A percentile compares a stretch with the other conserved stretches of the same genome.
These are phyloP conservation scores for Gynochthodes officinalis DNA, from an alignment of 257 asterid genomes.

Conservation along the genomic window DNA sequence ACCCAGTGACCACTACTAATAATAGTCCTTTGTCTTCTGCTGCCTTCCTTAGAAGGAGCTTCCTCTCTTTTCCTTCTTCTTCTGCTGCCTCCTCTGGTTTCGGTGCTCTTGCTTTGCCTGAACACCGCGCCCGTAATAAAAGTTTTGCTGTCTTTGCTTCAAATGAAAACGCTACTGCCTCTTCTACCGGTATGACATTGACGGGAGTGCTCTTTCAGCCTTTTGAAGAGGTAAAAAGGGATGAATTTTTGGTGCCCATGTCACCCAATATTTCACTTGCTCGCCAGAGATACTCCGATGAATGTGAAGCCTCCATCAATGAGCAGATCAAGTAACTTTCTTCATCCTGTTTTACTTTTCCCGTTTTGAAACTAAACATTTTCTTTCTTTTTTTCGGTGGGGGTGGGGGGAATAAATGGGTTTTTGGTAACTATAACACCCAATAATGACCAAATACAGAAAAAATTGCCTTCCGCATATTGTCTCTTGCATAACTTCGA, in stretches of 20 bases:
- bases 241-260: constrained; percentile 48
- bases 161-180: constrained; percentile 28
- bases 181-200: constrained; percentile 28
- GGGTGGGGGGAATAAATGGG: too few species aligned
- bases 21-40: neutral
- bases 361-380: too few species aligned
- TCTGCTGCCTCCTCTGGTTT: constrained; percentile 13
- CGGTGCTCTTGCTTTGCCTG: constrained; percentile 29
- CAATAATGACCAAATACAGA: too few species aligned
- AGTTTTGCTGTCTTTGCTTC: constrained; percentile 34
- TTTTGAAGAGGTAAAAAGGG: constrained; percentile 75
- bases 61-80: constrained; percentile 17
- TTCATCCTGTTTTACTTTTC: neutral
- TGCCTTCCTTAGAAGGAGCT: constrained; percentile 6
- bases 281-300: constrained; percentile 51
- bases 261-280: constrained; percentile 59
- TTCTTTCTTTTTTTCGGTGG: neutral
- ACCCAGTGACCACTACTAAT: neutral
- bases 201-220: constrained; percentile 84
- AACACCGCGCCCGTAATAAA: constrained; percentile 24
- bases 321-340: constrained; percentile 81
- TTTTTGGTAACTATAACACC: too few species aligned
- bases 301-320: constrained; percentile 69
- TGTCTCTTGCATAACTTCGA: too few species aligned
- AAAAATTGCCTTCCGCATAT: too few species aligned